These are phyloP conservation scores for Mycena indigotica DNA, from an alignment of 768 basidiomycete species.

Conservation along the genomic window DNA sequence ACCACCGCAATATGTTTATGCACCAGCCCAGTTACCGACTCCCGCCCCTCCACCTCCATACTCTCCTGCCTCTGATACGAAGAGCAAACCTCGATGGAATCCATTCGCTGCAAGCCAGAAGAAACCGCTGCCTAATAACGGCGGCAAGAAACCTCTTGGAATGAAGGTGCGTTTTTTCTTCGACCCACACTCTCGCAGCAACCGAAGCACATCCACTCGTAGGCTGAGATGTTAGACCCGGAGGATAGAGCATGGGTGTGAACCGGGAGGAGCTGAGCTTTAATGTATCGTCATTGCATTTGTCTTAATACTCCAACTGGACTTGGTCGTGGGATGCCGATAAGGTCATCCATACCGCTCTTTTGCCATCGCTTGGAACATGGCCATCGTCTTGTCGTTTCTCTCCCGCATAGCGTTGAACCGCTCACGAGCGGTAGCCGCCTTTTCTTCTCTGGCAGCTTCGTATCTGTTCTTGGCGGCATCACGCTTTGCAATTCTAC, in stretches of 20 bases:
- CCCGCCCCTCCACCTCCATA: neutral
- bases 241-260: slow-evolving; percentile 44
- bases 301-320: neutral
- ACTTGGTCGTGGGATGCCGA: neutral
- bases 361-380: slow-evolving; percentile 93
- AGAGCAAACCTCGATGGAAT: neutral
- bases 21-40: neutral
- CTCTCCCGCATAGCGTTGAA: slow-evolving; percentile 67
- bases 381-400: slow-evolving; percentile 93
- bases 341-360: slow-evolving; percentile 70
- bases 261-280: neutral
- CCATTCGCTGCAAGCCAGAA: neutral
- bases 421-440: slow-evolving; percentile 59
- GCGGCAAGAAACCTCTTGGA: neutral
- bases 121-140: neutral
- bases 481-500: slow-evolving; percentile 75
- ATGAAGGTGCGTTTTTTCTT: neutral
- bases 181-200: neutral
- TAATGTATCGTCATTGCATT: neutral
- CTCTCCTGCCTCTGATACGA: neutral
- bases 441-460: slow-evolving; percentile 61
- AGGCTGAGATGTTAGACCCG: slow-evolving; percentile 35
- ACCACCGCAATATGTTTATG: neutral
- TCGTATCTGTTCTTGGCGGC: slow-evolving; percentile 65
- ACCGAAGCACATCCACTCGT: neutral